These are phyloP conservation scores for Thielaviopsis punctulata DNA, from an alignment of 2,329 filamentous ascomycete species.

Conservation along the genomic window DNA sequence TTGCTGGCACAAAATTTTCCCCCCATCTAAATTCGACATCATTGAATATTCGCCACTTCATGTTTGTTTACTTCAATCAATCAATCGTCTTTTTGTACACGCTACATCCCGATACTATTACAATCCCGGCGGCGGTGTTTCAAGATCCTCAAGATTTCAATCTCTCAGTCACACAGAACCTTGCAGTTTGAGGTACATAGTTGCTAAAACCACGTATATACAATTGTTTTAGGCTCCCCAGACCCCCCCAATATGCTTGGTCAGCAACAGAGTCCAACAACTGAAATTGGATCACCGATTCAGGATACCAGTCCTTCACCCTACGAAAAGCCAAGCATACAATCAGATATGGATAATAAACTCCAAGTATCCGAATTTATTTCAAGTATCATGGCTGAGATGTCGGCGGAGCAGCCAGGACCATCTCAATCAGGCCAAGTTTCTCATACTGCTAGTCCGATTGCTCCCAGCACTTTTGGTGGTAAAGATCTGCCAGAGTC, in stretches of 20 bases:
- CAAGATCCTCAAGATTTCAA: no score
- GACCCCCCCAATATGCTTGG: background rate
- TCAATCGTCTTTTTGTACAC: no score
- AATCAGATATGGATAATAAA: background rate
- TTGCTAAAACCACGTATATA: background rate
- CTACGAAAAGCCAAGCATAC: background rate
- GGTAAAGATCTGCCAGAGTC: background rate
- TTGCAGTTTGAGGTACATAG: background rate
- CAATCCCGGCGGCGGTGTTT: no score
- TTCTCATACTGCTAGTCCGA: background rate
- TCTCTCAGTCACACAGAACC: background rate
- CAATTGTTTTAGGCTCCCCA: background rate
- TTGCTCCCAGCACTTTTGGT: background rate
- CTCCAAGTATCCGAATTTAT: background rate
- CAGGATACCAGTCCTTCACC: background rate
- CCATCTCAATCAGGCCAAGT: background rate
- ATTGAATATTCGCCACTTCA: no score
- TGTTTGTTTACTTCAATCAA: no score
- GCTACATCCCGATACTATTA: no score
- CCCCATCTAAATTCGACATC: no score
- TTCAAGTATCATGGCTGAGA: background rate
- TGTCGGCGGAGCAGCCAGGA: background rate
- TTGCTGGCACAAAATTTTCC: no score
- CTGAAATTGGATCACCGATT: background rate
- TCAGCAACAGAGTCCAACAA: background rate